Evolutionary conservation across 768 basidiomycete genomes (phyloP).

Genomic region (Boletellus ananiceps): DNA sequence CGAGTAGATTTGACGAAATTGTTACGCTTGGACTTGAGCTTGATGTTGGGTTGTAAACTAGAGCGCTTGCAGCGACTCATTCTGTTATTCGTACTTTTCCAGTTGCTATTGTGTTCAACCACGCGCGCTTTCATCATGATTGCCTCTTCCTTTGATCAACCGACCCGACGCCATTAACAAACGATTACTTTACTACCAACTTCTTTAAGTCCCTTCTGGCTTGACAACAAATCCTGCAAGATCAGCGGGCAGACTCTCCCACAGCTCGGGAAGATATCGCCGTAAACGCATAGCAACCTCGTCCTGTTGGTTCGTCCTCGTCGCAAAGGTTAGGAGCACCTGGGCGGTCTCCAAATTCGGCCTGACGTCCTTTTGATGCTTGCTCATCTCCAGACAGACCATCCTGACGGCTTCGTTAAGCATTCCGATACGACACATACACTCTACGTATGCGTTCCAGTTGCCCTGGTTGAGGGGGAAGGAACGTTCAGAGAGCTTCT

Average conservation of each 20-base stretch:
- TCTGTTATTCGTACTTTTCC: constrained; percentile 41
- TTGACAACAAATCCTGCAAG: constrained; percentile 20
- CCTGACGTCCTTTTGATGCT: constrained; percentile 36
- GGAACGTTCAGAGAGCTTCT: constrained; percentile 43
- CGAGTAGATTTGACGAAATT: too few relatives aligned
- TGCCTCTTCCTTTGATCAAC: constrained; percentile 15
- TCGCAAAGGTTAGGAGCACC: constrained; percentile 54
- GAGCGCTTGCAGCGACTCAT: constrained; percentile 20
- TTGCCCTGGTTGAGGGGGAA: constrained; percentile 59
- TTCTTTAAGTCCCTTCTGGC: constrained; percentile 9
- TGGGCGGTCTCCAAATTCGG: constrained; percentile 48
- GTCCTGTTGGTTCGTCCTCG: constrained; percentile 36
- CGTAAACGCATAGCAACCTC: constrained; percentile 46
- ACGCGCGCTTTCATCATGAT: constrained; percentile 39
- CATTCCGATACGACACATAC: constrained; percentile 67
- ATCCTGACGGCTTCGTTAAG: constrained; percentile 64
- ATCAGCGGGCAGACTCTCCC: constrained; percentile 24
- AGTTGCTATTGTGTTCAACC: constrained; percentile 58
- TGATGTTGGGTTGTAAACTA: too few relatives aligned
- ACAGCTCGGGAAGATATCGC: constrained; percentile 36
- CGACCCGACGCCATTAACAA: constrained; percentile 15
- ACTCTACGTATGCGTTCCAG: constrained; percentile 84
- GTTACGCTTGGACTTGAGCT: too few relatives aligned
- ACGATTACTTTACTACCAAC: constrained; percentile 5
- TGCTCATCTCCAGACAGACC: constrained; percentile 62